These are phyloP conservation scores for Adansonia madagascariensis DNA, from an alignment of 441 rosid species.

Conservation along the genomic window DNA sequence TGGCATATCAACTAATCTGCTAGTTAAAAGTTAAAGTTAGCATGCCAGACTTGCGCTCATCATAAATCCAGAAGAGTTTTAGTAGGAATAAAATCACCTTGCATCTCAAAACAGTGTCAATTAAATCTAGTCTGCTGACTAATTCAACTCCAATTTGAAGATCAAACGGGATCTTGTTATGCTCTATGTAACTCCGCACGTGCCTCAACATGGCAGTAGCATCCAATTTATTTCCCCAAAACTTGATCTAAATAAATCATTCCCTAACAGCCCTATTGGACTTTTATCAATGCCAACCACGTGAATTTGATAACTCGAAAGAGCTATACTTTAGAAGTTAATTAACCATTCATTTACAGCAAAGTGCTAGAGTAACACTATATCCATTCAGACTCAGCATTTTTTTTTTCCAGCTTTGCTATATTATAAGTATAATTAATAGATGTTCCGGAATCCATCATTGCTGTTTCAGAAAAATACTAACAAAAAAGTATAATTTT, in stretches of 20 bases:
- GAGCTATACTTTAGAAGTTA: neutral
- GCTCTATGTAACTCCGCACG: neutral
- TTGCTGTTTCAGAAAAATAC: neutral
- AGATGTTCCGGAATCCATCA: constrained; percentile 15
- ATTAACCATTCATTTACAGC: neutral
- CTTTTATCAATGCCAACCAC: constrained; percentile 6
- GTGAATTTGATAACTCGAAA: neutral
- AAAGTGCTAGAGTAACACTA: neutral
- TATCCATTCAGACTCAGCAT: neutral
- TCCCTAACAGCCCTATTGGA: constrained; percentile 11
- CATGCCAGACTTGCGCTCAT: neutral
- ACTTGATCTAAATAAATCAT: neutral
- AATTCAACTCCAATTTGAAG: neutral
- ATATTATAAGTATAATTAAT: constrained; percentile 1
- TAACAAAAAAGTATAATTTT: neutral
- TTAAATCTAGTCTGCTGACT: neutral
- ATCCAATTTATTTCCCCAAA: neutral
- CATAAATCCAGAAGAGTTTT: neutral
- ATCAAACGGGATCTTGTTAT: neutral
- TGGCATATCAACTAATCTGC: neutral
- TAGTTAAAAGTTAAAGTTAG: constrained; percentile 12
- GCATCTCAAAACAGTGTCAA: neutral
- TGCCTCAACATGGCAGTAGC: neutral
- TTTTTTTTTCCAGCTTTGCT: neutral
- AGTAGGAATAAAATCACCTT: neutral